Evolutionary conservation across 208 protist genomes (phyloP).

Genomic region (Baffinella frigidus): DNA sequence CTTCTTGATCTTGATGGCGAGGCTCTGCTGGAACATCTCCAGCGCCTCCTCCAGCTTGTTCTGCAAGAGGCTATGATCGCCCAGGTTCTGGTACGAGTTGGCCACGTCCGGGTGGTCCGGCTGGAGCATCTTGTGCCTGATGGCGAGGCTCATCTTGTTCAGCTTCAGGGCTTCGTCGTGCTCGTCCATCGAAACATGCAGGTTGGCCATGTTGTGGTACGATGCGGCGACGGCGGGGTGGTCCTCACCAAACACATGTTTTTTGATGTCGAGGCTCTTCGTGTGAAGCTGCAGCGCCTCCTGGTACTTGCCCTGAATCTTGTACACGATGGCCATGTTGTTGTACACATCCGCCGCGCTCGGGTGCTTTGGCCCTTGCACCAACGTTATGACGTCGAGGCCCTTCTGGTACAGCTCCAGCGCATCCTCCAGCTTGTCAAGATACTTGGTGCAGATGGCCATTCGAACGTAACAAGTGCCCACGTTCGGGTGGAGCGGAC

Average conservation of each 20-base stretch:
- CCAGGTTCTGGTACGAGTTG: neutral
- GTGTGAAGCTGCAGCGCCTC: conserved; percentile 23
- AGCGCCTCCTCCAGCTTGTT: neutral
- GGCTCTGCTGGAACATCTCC: neutral
- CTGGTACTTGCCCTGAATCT: neutral
- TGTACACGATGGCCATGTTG: conserved; percentile 44
- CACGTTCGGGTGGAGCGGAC: too few species aligned
- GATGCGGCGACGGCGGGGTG: neutral
- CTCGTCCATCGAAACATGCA: conserved; percentile 4
- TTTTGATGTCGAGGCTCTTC: conserved; percentile 12
- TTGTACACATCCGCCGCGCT: conserved; percentile 36
- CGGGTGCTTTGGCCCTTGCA: conserved; percentile 8
- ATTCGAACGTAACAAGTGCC: conserved; percentile 37
- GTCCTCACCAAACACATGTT: conserved; percentile 18
- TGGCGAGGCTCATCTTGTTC: neutral
- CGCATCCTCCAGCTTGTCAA: conserved; percentile 39
- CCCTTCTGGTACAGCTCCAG: conserved; percentile 46
- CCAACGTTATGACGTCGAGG: conserved; percentile 45
- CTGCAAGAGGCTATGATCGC: neutral
- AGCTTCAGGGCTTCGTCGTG: conserved; percentile 5
- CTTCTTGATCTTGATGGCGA: neutral
- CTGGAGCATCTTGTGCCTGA: neutral
- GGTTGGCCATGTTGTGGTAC: conserved; percentile 41
- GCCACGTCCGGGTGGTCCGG: neutral
- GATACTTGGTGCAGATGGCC: conserved; percentile 48